Evolutionary conservation across 495 filamentous ascomycete species (phyloP).

Genomic region (Aspergillus indologenus): DNA sequence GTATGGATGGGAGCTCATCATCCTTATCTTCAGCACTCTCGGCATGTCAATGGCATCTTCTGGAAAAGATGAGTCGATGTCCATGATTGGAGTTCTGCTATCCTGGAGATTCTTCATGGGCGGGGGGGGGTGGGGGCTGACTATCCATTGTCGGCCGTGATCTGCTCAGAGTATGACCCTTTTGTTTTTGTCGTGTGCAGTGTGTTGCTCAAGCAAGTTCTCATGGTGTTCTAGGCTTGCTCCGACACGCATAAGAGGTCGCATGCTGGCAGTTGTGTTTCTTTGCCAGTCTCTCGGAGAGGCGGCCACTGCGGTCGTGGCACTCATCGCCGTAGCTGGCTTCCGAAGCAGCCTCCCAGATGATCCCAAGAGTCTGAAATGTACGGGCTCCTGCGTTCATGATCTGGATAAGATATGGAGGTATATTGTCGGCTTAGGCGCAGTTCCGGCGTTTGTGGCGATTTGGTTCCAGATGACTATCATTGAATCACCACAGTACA

Average conservation of each 20-base stretch:
- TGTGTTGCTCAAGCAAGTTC: background rate
- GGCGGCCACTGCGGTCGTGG: slow-evolving; percentile 42
- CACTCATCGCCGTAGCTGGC: slow-evolving; percentile 12
- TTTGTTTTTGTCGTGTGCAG: background rate
- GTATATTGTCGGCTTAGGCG: slow-evolving; percentile 49
- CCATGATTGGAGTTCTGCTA: slow-evolving; percentile 44
- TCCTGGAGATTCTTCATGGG: slow-evolving; percentile 48
- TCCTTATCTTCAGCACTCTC: slow-evolving; percentile 47
- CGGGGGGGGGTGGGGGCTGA: slow-evolving; percentile 42
- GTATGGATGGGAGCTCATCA: slow-evolving; percentile 55
- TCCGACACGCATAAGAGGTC: slow-evolving; percentile 45
- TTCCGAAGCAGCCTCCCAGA: slow-evolving; percentile 8
- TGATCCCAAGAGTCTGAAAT: background rate
- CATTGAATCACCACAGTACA: slow-evolving; percentile 54
- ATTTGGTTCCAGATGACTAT: slow-evolving; percentile 51
- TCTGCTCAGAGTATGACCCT: slow-evolving; percentile 46
- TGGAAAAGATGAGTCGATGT: slow-evolving; percentile 39
- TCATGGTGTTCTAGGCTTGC: slow-evolving; percentile 26
- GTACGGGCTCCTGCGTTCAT: slow-evolving; percentile 4
- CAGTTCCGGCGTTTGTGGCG: slow-evolving; percentile 51
- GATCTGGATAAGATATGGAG: slow-evolving; percentile 43
- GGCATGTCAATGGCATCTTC: slow-evolving; percentile 33
- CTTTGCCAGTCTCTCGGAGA: slow-evolving; percentile 56
- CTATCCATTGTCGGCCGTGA: slow-evolving; percentile 50
- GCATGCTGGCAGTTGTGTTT: slow-evolving; percentile 59